Conservation (phyloP, 352 stramenopile genomes). For the Globisporangium camurandrum region DNA sequence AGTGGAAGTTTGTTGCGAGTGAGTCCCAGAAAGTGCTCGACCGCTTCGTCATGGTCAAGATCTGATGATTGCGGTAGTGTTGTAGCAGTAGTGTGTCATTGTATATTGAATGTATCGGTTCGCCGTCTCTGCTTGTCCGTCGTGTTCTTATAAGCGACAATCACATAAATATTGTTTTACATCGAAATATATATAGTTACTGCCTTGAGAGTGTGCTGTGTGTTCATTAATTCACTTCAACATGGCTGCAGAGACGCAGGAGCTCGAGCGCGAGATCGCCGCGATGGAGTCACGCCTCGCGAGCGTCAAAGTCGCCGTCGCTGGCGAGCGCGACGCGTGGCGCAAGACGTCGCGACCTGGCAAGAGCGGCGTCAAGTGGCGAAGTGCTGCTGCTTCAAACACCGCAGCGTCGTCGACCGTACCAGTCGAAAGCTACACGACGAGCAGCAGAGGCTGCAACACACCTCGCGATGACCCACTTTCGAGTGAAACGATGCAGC, state of each 20-base stretch:
- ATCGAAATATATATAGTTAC: too few relatives aligned
- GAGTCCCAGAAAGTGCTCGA: conserved; percentile 18
- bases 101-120: too few relatives aligned
- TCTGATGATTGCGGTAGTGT: too few relatives aligned
- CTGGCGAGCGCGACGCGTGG: conserved; percentile 47
- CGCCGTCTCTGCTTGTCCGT: too few relatives aligned
- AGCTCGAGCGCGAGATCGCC: conserved; percentile 48
- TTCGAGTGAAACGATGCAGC: conserved; percentile 21
- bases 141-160: too few relatives aligned
- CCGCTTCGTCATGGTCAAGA: conserved; percentile 8
- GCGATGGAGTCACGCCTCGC: conserved; percentile 56
- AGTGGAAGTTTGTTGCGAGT: conserved; percentile 23
- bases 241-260: conserved; percentile 36
- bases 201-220: too few relatives aligned
- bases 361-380: conserved; percentile 59
- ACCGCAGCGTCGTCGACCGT: conserved; percentile 2
- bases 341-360: conserved; percentile 35
- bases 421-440: background rate
- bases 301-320: conserved; percentile 41
- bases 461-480: conserved; percentile 4
- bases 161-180: too few relatives aligned
- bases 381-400: conserved; percentile 20
- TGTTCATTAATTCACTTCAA: too few relatives aligned
- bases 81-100: too few relatives aligned
- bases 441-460: too few relatives aligned